A percentile compares a stretch with the other conserved stretches of the same genome.
Evolutionary conservation across 1,139 yeast species (phyloP).

Genomic region (Casaregolazyma suthepensis): DNA sequence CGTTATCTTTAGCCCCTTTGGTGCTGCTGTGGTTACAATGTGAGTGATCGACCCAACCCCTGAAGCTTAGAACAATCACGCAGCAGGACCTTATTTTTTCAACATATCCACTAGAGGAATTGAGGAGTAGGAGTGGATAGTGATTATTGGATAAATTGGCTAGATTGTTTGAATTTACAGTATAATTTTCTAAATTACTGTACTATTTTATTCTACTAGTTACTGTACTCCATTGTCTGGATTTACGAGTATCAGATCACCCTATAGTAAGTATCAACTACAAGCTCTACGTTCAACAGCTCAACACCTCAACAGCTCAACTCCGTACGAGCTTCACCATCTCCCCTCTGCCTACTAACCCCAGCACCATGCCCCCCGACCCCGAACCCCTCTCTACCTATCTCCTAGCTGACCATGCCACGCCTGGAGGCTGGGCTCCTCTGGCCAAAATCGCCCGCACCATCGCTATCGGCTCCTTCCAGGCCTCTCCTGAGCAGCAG

Average conservation of each 20-base stretch:
- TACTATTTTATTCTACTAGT: no score
- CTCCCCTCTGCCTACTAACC: not conserved
- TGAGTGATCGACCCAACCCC: not conserved
- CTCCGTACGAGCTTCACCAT: not conserved
- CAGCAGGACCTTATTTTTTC: not conserved
- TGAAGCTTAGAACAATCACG: not conserved
- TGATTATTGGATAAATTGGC: no score
- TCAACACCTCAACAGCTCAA: not conserved
- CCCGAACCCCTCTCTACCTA: slow-evolving; percentile 3
- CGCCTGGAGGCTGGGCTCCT: slow-evolving; percentile 39
- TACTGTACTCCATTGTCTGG: no score
- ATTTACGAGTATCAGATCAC: no score
- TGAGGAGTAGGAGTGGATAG: no score
- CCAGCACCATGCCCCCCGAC: not conserved
- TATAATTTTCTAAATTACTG: no score
- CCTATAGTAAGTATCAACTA: no score
- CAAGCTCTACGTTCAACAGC: no score
- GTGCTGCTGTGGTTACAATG: not conserved
- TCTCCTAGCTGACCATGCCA: not conserved
- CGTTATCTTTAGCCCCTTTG: no score
- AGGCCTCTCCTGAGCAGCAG: slow-evolving; percentile 16
- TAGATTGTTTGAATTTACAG: no score
- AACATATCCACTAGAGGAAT: no score
- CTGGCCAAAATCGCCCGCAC: slow-evolving; percentile 27
- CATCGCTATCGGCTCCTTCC: slow-evolving; percentile 25